Percentiles rank a stretch among this genome's conserved stretches.
Evolutionary conservation across 2,329 filamentous ascomycete species (phyloP).

Genomic region (Verticillium nubilum): DNA sequence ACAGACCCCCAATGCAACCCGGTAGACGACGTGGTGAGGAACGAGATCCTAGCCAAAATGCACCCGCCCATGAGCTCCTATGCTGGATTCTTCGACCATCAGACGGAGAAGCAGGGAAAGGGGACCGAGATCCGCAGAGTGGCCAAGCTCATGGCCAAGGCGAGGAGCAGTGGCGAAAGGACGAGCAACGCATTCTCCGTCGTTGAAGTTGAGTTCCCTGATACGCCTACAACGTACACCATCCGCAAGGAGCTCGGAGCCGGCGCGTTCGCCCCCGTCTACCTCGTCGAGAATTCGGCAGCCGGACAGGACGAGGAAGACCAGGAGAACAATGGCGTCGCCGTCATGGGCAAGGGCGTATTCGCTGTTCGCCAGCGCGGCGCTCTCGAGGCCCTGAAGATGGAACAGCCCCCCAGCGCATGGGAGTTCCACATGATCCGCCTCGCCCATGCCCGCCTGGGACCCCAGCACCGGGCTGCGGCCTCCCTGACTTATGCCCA

Average conservation of each 20-base stretch:
- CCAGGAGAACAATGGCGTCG: slow-evolving; percentile 36
- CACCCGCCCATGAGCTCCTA: slow-evolving; percentile 71
- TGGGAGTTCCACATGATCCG: slow-evolving; percentile 99
- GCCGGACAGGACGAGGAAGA: slow-evolving; percentile 36
- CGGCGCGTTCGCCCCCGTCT: slow-evolving; percentile 93
- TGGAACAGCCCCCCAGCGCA: slow-evolving; percentile 80
- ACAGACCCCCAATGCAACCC: slow-evolving; percentile 84
- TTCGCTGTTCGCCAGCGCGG: slow-evolving; percentile 53
- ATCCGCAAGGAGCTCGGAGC: slow-evolving; percentile 83
- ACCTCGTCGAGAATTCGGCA: slow-evolving; percentile 73
- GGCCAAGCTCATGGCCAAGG: slow-evolving; percentile 60
- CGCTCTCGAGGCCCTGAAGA: slow-evolving; percentile 80
- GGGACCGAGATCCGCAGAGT: slow-evolving; percentile 76
- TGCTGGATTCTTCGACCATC: slow-evolving; percentile 73
- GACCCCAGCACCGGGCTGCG: slow-evolving; percentile 62
- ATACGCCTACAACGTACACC: slow-evolving; percentile 62
- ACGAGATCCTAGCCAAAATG: slow-evolving; percentile 68
- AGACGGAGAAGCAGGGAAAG: slow-evolving; percentile 56
- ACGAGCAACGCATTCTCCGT: slow-evolving; percentile 51
- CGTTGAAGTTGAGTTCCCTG: slow-evolving; percentile 63
- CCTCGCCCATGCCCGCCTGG: slow-evolving; percentile 70
- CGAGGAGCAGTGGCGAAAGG: slow-evolving; percentile 55
- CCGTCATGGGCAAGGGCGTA: slow-evolving; percentile 54
- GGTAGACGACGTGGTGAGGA: slow-evolving; percentile 68
- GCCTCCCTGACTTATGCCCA: slow-evolving; percentile 78